Evolutionary conservation across 805 yeast genomes (phyloP).

Genomic region (Teunomyces stri): DNA sequence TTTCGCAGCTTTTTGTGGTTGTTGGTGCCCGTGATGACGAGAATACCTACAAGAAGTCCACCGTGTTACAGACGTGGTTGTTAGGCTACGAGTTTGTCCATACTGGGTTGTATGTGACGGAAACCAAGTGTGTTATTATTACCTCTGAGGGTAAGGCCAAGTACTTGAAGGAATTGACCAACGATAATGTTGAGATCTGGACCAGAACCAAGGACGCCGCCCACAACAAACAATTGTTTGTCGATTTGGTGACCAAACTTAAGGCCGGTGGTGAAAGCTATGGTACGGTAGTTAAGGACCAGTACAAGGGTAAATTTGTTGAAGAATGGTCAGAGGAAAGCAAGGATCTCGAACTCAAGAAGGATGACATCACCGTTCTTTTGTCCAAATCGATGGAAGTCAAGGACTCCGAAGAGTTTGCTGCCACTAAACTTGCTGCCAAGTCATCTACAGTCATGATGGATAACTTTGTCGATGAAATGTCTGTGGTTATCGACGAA

Average conservation of each 20-base stretch:
- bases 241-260: conserved; percentile 50
- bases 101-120: conserved; percentile 66
- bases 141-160: conserved; percentile 86
- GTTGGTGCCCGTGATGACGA: conserved; percentile 87
- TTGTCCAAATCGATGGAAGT: conserved; percentile 58
- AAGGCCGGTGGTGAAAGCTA: conserved; percentile 39
- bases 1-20: conserved; percentile 48
- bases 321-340: conserved; percentile 63
- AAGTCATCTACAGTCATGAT: conserved; percentile 76
- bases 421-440: conserved; percentile 64
- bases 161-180: conserved; percentile 60
- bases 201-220: conserved; percentile 78
- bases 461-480: conserved; percentile 80
- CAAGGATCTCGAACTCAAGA: conserved; percentile 26
- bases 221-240: conserved; percentile 66
- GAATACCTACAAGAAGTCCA: conserved; percentile 84
- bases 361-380: conserved; percentile 51
- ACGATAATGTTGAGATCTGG: conserved; percentile 53
- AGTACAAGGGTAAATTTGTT: conserved; percentile 79
- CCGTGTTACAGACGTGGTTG: conserved; percentile 86
- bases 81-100: conserved; percentile 96
- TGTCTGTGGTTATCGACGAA: conserved; percentile 84
- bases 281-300: conserved; percentile 74
- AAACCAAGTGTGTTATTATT: conserved; percentile 57
- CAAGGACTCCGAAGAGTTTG: conserved; percentile 79